Evolutionary conservation across 1,139 yeast genomes (phyloP).

Genomic region (Geotrichum histeridarum): DNA sequence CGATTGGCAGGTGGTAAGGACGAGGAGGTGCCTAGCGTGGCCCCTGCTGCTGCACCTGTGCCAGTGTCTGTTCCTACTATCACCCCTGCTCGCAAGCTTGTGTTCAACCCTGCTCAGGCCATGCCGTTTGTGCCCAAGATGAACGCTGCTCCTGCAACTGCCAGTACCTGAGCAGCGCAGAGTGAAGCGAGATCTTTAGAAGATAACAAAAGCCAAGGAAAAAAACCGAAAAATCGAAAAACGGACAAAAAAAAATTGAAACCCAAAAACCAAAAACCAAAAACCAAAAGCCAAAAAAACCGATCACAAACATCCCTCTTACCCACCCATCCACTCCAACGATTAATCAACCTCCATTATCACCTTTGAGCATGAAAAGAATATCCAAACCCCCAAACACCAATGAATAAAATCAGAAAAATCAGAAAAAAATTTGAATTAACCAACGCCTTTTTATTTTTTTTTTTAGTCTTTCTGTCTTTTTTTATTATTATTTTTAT

Average conservation of each 20-base stretch:
- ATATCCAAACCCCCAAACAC: no score
- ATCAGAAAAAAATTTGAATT: no score
- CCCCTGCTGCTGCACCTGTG: neutral
- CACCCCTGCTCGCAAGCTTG: constrained; percentile 23
- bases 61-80: neutral
- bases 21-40: constrained; percentile 26
- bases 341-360: no score
- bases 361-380: no score
- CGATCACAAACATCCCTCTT: no score
- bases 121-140: constrained; percentile 38
- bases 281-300: neutral
- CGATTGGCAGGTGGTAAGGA: constrained; percentile 43
- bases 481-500: no score
- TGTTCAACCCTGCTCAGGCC: constrained; percentile 38
- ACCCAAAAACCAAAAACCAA: neutral
- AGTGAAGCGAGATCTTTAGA: neutral
- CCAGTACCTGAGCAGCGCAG: neutral
- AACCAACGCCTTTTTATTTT: no score
- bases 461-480: no score
- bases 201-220: neutral
- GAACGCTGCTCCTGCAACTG: neutral
- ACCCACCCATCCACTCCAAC: no score
- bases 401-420: no score
- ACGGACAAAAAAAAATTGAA: neutral
- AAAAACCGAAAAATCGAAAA: neutral